phyloP scores from a whole-genome alignment of 352 stramenopile genomes.

The Globisporangium heterothallicum region DNA sequence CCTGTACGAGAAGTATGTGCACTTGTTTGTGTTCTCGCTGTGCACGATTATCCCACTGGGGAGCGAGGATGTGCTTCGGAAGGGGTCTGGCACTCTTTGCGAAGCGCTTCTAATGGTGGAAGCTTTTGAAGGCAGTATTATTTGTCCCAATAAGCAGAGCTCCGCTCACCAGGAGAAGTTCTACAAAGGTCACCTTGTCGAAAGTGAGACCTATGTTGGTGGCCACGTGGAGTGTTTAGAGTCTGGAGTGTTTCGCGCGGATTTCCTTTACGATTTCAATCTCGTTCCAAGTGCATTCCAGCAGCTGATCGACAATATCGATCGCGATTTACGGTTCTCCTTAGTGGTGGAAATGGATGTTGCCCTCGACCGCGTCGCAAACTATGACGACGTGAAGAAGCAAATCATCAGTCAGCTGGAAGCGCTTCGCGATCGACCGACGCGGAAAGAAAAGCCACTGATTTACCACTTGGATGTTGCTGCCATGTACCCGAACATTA shows the following conservation, averaged over 20 bases:
- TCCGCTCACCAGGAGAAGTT: slow-evolving; percentile 68
- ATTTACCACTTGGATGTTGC: slow-evolving; percentile 99
- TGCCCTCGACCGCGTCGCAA: slow-evolving; percentile 85
- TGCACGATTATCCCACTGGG: slow-evolving; percentile 99
- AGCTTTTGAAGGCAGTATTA: slow-evolving; percentile 93
- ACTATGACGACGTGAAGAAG: slow-evolving; percentile 81
- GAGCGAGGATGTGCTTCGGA: slow-evolving; percentile 97
- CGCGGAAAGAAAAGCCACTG: slow-evolving; percentile 88
- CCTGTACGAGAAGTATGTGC: slow-evolving; percentile 99
- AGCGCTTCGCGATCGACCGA: slow-evolving; percentile 91
- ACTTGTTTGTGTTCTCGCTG: slow-evolving; percentile 99
- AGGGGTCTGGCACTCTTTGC: slow-evolving; percentile 96
- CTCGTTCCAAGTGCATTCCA: slow-evolving; percentile 92
- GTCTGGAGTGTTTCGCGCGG: slow-evolving; percentile 96
- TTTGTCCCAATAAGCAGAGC: slow-evolving; percentile 98
- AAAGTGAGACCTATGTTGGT: slow-evolving; percentile 99
- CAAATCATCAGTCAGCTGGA: slow-evolving; percentile 94
- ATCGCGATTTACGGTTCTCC: slow-evolving; percentile 96
- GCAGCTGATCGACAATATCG: slow-evolving; percentile 96
- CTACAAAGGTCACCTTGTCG: slow-evolving; percentile 94
- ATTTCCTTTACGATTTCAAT: slow-evolving; percentile 96
- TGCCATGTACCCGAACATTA: slow-evolving; percentile 99
- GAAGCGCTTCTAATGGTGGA: slow-evolving; percentile 99
- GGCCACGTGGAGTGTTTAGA: slow-evolving; percentile 99
- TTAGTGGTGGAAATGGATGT: slow-evolving; percentile 92